These are phyloP conservation scores for Haberlea rhodopensis DNA, from an alignment of 257 asterid genomes.

Conservation along the genomic window DNA sequence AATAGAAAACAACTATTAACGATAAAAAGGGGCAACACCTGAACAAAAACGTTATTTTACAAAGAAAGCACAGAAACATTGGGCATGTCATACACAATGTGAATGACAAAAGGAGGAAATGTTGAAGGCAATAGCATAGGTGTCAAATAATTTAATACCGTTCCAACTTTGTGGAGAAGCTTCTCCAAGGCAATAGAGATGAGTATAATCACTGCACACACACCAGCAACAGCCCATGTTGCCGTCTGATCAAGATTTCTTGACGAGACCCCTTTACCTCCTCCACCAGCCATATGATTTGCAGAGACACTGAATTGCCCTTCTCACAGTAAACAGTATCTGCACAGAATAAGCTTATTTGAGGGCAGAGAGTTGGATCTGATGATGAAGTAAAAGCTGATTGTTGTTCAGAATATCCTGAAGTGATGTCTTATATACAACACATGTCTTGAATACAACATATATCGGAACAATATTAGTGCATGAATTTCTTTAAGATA, in stretches of 20 bases:
- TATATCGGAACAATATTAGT: background rate
- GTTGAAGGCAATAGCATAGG: background rate
- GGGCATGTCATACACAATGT: background rate
- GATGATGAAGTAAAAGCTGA: constrained; percentile 9
- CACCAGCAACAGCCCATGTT: constrained; percentile 95
- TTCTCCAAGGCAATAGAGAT: constrained; percentile 72
- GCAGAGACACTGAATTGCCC: background rate
- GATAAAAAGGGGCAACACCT: background rate
- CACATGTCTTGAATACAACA: background rate
- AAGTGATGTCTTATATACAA: too few relatives aligned
- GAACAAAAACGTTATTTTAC: background rate
- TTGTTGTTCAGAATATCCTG: background rate
- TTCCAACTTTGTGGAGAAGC: constrained; percentile 73
- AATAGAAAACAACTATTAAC: background rate
- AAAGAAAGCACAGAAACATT: constrained; percentile 6
- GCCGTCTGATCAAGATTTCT: constrained; percentile 72
- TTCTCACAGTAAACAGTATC: background rate
- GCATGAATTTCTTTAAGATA: background rate
- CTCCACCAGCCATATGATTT: constrained; percentile 53
- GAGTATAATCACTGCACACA: constrained; percentile 68
- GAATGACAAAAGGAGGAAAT: background rate
- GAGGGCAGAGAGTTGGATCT: constrained; percentile 12
- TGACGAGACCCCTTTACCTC: constrained; percentile 22
- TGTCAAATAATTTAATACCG: constrained; percentile 33
- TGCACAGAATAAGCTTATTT: constrained; percentile 16